These are phyloP conservation scores for Podospora anserina DNA, from an alignment of 495 filamentous ascomycete genomes.

Conservation along the genomic window DNA sequence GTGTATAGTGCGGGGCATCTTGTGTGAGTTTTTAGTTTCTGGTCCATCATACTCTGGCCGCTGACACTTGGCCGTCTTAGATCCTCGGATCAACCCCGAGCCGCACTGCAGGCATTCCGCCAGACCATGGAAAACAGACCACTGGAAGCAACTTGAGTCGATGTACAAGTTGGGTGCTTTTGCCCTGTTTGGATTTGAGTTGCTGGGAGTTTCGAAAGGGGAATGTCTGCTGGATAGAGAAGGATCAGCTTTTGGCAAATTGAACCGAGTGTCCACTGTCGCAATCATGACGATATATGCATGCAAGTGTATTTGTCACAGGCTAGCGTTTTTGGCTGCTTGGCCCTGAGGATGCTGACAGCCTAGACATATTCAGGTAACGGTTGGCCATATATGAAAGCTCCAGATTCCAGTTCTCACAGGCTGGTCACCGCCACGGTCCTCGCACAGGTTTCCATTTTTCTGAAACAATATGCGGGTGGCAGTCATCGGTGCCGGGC, in stretches of 20 bases:
- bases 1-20: constrained; percentile 55
- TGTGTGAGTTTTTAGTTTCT: constrained; percentile 38
- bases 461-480: constrained; percentile 22
- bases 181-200: neutral
- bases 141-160: neutral
- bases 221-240: too few species aligned
- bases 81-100: constrained; percentile 9
- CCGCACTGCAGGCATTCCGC: neutral
- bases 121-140: neutral
- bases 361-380: neutral
- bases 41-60: neutral
- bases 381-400: too few species aligned
- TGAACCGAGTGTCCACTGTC: neutral
- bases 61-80: neutral
- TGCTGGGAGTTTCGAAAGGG: neutral
- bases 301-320: neutral
- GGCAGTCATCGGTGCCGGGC: constrained; percentile 45
- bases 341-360: neutral
- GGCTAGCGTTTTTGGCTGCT: neutral
- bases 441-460: too few species aligned
- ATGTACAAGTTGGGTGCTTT: neutral
- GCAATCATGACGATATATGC: neutral
- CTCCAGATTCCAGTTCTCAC: too few species aligned
- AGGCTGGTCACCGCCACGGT: too few species aligned
- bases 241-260: too few species aligned